Evolutionary conservation across 768 basidiomycete genomes (phyloP), one percentile per base, ranked within the genome.

Genomic region (Tricholoma furcatifolium): DNA sequence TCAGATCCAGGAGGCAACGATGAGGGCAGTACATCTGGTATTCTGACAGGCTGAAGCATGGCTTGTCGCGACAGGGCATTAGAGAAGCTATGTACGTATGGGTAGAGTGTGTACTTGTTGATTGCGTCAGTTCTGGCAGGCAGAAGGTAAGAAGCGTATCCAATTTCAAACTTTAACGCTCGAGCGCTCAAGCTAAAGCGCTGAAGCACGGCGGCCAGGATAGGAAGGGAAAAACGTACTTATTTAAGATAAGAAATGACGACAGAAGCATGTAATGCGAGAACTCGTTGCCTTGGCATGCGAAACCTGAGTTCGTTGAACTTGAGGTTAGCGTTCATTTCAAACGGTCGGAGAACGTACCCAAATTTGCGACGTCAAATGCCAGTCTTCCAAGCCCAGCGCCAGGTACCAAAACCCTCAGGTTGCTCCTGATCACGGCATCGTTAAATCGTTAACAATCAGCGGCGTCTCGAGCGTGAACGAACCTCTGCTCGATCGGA

Each of bases 211-310:
- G 30, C 23, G 6, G 17, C 40, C n/a, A 42, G 15, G 41, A 44
- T 35, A 43, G 32, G 20, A 14, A 45, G 15, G 47, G 43, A 32
- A 9, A 40, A 6, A 41, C 79, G 9, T 60, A 93, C 93, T 80
- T 80, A 65, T 98, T 98, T 44, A 98, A 74, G 17, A 97, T 84
- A 65, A 88, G 90, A 64, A 86, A 87, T 4, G 95, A 97, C 2
- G 89, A 77, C 4, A 98, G 82, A 11, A 98, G 79, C 93, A 95
- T 96, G 68, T 92, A 93, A 59, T 95, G 89, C 30, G 91, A 93
- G 66, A 97, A 97, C 68, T 98, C 95, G 65, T 97, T 97, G 18
- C 90, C 94, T 68, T 96, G 94, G 58, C 89, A 93, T 1, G 88
- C 71, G 60, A 93, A 98, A 3, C 94, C 94, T 93, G 56, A 35